A percentile compares a stretch with the other conserved stretches of the same genome.
phyloP scores from a whole-genome alignment of 2,329 filamentous ascomycete species.

The Escovopsis sp. region DNA sequence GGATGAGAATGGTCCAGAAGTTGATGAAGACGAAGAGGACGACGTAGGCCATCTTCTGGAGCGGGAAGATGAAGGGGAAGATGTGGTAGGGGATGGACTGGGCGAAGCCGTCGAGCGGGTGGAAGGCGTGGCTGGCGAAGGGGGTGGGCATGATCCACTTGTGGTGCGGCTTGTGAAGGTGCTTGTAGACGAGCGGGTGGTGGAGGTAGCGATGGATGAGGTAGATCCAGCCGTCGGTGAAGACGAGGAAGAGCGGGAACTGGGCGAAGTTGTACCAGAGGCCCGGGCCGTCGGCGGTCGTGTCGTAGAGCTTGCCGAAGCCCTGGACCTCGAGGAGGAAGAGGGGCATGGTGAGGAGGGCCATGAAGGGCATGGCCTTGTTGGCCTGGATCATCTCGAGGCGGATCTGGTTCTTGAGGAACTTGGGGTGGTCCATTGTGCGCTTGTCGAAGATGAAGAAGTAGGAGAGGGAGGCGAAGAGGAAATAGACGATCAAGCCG shows the following conservation, averaged over 20 bases:
- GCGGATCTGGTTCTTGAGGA: constrained; percentile 81
- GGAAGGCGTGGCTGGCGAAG: constrained; percentile 85
- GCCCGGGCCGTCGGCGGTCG: constrained; percentile 58
- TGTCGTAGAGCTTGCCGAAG: constrained; percentile 76
- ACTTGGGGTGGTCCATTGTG: constrained; percentile 80
- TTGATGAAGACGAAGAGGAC: constrained; percentile 83
- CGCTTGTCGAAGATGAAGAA: constrained; percentile 82
- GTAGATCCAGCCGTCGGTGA: constrained; percentile 85
- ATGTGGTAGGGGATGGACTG: constrained; percentile 87
- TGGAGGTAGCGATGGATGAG: constrained; percentile 81
- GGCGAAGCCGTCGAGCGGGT: constrained; percentile 79
- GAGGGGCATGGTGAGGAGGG: constrained; percentile 63
- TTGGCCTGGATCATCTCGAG: constrained; percentile 75
- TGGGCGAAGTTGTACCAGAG: constrained; percentile 65
- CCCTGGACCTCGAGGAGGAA: constrained; percentile 75
- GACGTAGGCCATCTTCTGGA: constrained; percentile 83
- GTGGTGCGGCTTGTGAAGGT: constrained; percentile 91
- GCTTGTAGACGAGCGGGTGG: constrained; percentile 63
- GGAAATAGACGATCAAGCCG: constrained; percentile 69
- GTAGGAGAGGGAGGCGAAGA: constrained; percentile 72
- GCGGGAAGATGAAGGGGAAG: constrained; percentile 82
- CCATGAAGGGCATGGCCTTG: constrained; percentile 65
- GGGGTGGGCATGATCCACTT: constrained; percentile 99
- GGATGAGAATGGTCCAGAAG: constrained; percentile 91
- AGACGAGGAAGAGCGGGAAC: constrained; percentile 75